Evolutionary conservation across 176 grass and related monocot species (phyloP).

Genomic region (Avena sativa): DNA sequence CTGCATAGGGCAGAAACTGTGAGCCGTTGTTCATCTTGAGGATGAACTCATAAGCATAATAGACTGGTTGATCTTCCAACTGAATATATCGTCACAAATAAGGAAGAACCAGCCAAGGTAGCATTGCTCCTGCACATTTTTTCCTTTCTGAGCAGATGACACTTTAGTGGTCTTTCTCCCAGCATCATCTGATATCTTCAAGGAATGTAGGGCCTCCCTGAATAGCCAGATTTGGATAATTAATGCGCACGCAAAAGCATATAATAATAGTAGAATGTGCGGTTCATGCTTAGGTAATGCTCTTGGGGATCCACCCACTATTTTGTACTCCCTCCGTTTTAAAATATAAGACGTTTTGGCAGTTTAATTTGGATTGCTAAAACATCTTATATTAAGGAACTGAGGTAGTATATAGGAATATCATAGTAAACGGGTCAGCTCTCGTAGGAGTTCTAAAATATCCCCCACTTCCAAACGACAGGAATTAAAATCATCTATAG

Average conservation of each 20-base stretch:
- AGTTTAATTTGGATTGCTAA: no score
- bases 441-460: background rate
- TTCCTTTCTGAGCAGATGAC: background rate
- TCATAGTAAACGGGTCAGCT: background rate
- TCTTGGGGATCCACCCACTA: background rate
- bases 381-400: no score
- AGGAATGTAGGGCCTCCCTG: conserved; percentile 16
- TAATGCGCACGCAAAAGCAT: background rate
- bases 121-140: background rate
- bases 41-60: background rate
- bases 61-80: background rate
- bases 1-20: background rate
- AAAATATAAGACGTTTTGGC: no score
- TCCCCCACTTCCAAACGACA: background rate
- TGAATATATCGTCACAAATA: background rate
- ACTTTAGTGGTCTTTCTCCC: background rate
- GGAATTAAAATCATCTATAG: background rate
- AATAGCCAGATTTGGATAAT: background rate
- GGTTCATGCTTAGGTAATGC: background rate
- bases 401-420: background rate
- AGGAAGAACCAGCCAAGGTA: background rate
- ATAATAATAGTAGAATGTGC: no score
- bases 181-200: background rate
- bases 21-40: background rate
- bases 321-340: background rate